Base-by-base conservation (phyloP, 768 basidiomycete genomes). In the Trametes cingulata region DNA sequence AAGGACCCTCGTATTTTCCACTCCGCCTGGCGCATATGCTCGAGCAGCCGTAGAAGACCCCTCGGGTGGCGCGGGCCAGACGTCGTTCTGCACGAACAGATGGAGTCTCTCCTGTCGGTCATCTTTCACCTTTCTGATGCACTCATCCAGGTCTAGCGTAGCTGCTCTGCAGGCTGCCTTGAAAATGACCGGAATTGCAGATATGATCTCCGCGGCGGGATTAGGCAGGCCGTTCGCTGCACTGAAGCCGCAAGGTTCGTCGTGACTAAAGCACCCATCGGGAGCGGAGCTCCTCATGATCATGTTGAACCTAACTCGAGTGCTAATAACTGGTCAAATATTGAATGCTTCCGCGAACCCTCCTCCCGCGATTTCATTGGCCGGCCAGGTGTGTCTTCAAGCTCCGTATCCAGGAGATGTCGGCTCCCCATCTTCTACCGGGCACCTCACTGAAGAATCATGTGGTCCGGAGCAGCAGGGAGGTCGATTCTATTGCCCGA, bases 141-240 rank as follows among this genome's bases (percentile, higher is more conserved):
- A 10, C 20, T 25, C 35, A 20, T 33, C 46, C 27, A 29, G 19
- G 19, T 40, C 19, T 17, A 12, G n/a, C 8, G 27, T 29, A 22
- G 29, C 40, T 10, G 48, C n/a, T 12, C 29, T 24, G 17, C 41
- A 25, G 45, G n/a, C 12, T 49, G 41, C 29, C 45, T 36, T 46
- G 36, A 14, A 40, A 36, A 27, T 47, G 27, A 25, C 52, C 52
- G 46, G 27, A 9, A 6, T 22, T 6, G 22, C 22, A 50, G 43
- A 52, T 43, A 50, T 4, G 53, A 61, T 55, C 60, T 61, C 60
- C 60, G 60, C 60, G 60, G 52, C 53, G 60, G 60, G 39, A 19
- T 6, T 55, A 50, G 22, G 20, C 22, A 27, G 51, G 56, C 37
- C 25, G 27, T n/a, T 58, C 49, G 45, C 45, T 52, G 60, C 52